phyloP scores from a whole-genome alignment of 495 filamentous ascomycete species.

The Neurospora tetraspora region DNA sequence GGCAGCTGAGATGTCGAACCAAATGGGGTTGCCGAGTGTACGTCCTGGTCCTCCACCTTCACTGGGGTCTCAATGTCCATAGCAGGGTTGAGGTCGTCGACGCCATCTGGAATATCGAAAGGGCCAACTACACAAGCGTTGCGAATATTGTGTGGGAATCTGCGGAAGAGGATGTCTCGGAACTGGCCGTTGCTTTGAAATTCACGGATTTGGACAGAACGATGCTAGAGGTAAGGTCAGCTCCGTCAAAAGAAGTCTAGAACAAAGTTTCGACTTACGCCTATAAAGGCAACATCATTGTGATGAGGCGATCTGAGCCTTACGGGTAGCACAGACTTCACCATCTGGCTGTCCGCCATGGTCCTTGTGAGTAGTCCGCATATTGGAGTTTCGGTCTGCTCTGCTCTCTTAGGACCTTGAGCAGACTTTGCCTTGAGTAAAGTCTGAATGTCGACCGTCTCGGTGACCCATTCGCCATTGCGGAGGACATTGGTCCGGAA shows the following conservation, averaged over 20 bases:
- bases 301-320: slow-evolving; percentile 55
- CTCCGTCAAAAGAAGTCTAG: neutral
- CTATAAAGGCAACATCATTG: slow-evolving; percentile 88
- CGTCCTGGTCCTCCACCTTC: slow-evolving; percentile 24
- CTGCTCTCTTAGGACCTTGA: slow-evolving; percentile 13
- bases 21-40: slow-evolving; percentile 5
- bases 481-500: slow-evolving; percentile 45
- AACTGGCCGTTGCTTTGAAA: slow-evolving; percentile 52
- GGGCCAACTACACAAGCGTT: slow-evolving; percentile 53
- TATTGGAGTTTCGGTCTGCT: slow-evolving; percentile 31
- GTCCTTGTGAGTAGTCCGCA: slow-evolving; percentile 71
- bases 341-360: slow-evolving; percentile 60
- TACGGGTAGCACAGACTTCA: slow-evolving; percentile 72
- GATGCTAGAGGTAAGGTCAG: slow-evolving; percentile 39
- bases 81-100: slow-evolving; percentile 6
- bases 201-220: slow-evolving; percentile 62
- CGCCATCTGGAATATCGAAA: slow-evolving; percentile 12
- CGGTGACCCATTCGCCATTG: slow-evolving; percentile 50
- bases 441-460: slow-evolving; percentile 34
- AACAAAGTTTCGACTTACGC: slow-evolving; percentile 39
- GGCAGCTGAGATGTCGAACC: slow-evolving; percentile 35
- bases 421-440: slow-evolving; percentile 24
- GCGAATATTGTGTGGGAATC: slow-evolving; percentile 32
- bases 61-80: slow-evolving; percentile 4
- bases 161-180: slow-evolving; percentile 44